Evolutionary conservation across 805 yeast genomes (phyloP), one percentile per base, ranked within the genome.

Genomic region (Starmerella lactis-condensi): DNA sequence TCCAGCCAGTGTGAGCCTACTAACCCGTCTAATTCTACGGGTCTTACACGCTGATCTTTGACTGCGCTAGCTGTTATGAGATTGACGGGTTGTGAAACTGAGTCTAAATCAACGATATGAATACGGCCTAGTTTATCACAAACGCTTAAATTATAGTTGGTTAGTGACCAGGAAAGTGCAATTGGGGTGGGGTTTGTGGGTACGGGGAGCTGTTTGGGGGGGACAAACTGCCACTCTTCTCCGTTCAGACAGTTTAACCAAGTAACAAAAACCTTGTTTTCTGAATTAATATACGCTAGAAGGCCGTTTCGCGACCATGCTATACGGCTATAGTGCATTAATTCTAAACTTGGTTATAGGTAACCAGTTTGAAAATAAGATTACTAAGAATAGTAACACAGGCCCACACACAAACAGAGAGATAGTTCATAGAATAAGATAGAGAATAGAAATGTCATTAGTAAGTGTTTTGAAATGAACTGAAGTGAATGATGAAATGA

Each of bases 71-170:
- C 34, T 10, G 29, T 24, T 14, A 41, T 30, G 22, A 38, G 40
- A 28, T 27, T 42, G 30, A 45, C 39, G 32, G 44, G 32, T 17
- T 36, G 29, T 26, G 38, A 40, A 32, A 40, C 37, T 1, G 39
- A 32, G 4, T 37, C 34, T 8, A 42, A 36, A 12, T 58, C 58
- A 10, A 65, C 47, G 36, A 72, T 62, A 2, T 75, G 64, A 27
- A 72, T 53, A 35, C 72, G 69, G 2, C 94, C 94, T 22, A 60
- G 48, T 15, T 61, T 63, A 50, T 83, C 96, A 26, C 76, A 61
- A 3, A 76, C 67, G 2, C 91, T 91, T 29, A 89, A 60, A 46
- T 83, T 93, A 34, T 76, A 70, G 27, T 85, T 85, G 1, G 72
- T 58, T 29, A 71, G 68, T 36, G 89, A 72, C 82, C 94, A 89